Percentiles rank a stretch among this genome's conserved stretches.
These are phyloP conservation scores for Tremella fuciformis DNA, from an alignment of 768 basidiomycete genomes.

Conservation along the genomic window DNA sequence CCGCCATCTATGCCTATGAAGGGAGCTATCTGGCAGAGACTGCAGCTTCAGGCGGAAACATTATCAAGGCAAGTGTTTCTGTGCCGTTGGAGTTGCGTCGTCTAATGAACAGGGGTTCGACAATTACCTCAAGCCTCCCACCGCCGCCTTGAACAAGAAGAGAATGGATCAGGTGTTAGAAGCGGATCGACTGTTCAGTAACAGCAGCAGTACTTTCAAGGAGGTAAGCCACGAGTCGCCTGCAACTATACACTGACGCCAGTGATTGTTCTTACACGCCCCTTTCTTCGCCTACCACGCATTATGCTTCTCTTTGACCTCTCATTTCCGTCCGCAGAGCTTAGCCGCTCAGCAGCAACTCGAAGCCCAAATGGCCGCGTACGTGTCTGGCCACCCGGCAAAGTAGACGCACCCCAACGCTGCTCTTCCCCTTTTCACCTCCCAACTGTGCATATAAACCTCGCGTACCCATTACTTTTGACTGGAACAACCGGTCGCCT, in stretches of 20 bases:
- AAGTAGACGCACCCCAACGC: conserved; percentile 2
- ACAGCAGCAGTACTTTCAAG: conserved; percentile 49
- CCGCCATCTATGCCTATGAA: conserved; percentile 53
- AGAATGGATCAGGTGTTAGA: conserved; percentile 42
- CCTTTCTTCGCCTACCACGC: background rate
- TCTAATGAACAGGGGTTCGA: conserved; percentile 49
- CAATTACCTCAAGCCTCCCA: conserved; percentile 52
- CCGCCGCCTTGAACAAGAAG: conserved; percentile 31
- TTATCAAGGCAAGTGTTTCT: conserved; percentile 51
- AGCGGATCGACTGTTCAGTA: conserved; percentile 51
- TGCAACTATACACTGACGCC: background rate
- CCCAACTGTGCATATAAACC: conserved; percentile 1
- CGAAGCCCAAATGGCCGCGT: conserved; percentile 15
- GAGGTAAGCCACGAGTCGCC: conserved; percentile 23
- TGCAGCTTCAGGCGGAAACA: conserved; percentile 52
- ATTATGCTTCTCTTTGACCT: background rate
- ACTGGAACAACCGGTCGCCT: background rate
- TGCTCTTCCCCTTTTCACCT: conserved; percentile 3
- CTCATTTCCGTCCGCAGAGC: conserved; percentile 14
- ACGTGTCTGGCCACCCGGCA: conserved; percentile 9
- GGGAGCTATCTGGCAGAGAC: conserved; percentile 54
- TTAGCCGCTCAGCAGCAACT: conserved; percentile 28
- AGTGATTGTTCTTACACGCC: background rate
- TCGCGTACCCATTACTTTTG: background rate
- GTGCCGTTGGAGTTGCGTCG: no score